A percentile compares a stretch with the other conserved stretches of the same genome.
Evolutionary conservation across 2,329 filamentous ascomycete species (phyloP).

Genomic region (Seiridium cupressi): DNA sequence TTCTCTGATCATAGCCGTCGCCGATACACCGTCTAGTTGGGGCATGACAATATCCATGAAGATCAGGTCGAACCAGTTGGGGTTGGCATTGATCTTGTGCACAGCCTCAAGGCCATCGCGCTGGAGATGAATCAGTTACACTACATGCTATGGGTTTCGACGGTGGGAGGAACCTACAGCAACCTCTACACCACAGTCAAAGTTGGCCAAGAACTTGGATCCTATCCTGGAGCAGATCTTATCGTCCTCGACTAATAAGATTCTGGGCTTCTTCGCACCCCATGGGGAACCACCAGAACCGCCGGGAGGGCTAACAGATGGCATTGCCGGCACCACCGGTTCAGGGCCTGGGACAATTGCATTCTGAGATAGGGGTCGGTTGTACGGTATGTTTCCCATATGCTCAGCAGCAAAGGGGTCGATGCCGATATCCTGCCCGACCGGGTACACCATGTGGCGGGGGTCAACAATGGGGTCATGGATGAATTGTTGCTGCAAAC

Average conservation of each 20-base stretch:
- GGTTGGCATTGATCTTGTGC: constrained; percentile 66
- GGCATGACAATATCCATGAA: constrained; percentile 98
- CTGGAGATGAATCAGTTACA: constrained; percentile 39
- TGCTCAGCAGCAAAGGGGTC: constrained; percentile 94
- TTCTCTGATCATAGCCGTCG: constrained; percentile 88
- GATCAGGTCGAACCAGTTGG: constrained; percentile 62
- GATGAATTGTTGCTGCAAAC: constrained; percentile 42
- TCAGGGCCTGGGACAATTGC: constrained; percentile 40
- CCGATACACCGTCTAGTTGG: constrained; percentile 89
- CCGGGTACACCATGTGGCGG: constrained; percentile 78
- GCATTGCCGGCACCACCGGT: constrained; percentile 26
- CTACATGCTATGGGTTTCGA: constrained; percentile 14
- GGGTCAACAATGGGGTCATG: constrained; percentile 56
- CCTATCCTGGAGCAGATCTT: constrained; percentile 66
- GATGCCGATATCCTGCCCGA: constrained; percentile 86
- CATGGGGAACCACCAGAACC: constrained; percentile 44
- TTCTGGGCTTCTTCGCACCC: constrained; percentile 67
- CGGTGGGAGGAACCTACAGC: constrained; percentile 48
- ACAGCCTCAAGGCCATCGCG: constrained; percentile 89
- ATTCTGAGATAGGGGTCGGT: constrained; percentile 61
- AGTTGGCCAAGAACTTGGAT: constrained; percentile 63
- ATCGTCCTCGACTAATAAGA: constrained; percentile 87
- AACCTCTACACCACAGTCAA: constrained; percentile 66
- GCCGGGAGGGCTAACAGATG: constrained; percentile 27
- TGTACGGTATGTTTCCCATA: constrained; percentile 90